Conservation (phyloP, 1,284 basidiomycete species). For the Microbotryomycetes sp. region DNA sequence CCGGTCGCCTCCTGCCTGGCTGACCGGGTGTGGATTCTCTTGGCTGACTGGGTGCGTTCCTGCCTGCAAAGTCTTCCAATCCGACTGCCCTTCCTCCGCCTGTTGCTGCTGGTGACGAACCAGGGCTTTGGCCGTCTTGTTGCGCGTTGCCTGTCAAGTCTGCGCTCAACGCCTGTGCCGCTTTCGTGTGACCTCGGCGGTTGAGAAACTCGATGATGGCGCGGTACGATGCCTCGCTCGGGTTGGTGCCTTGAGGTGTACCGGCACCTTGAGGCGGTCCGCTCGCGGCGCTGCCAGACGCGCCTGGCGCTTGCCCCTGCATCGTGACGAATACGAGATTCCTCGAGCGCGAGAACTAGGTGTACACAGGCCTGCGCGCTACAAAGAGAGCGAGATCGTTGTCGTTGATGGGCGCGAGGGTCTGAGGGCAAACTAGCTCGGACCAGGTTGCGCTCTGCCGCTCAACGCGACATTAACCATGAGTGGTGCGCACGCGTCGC, state of each 20-base stretch:
- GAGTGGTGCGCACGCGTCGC: not conserved
- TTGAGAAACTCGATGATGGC: slow-evolving; percentile 71
- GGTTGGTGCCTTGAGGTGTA: not conserved
- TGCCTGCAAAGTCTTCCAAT: slow-evolving; percentile 38
- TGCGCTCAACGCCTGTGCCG: slow-evolving; percentile 65
- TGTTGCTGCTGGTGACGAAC: slow-evolving; percentile 31
- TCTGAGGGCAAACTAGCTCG: not conserved
- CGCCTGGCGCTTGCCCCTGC: not conserved
- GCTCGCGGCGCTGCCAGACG: not conserved
- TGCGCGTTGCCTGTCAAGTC: slow-evolving; percentile 48
- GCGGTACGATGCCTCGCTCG: slow-evolving; percentile 19
- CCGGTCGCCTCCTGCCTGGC: slow-evolving; percentile 23
- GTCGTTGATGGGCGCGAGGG: not conserved
- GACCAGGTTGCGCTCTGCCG: not conserved
- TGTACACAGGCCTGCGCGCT: no score
- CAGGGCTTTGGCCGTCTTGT: slow-evolving; percentile 42
- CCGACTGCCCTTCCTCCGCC: slow-evolving; percentile 55
- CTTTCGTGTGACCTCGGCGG: slow-evolving; percentile 66
- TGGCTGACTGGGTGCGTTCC: slow-evolving; percentile 27
- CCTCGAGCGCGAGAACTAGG: no score
- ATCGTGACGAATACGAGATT: no score
- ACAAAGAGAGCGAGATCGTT: no score
- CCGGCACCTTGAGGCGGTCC: not conserved
- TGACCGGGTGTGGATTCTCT: slow-evolving; percentile 1
- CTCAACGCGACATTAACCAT: not conserved